phyloP scores from a whole-genome alignment of 805 yeast genomes.

The Brettanomyces nanus region DNA sequence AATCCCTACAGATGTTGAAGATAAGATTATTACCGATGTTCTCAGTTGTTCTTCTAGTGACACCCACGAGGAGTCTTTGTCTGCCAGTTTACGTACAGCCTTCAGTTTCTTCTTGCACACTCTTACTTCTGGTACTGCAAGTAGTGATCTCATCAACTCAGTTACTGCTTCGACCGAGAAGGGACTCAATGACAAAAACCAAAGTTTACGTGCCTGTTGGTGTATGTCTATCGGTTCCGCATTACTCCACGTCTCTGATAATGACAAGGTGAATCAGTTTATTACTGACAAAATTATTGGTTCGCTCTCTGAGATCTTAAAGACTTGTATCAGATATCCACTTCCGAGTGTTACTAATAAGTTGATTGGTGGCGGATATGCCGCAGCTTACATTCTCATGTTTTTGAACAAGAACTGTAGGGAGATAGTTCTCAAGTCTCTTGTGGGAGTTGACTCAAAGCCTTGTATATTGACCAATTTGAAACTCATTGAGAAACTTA shows the following conservation, averaged over 20 bases:
- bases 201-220: conserved; percentile 63
- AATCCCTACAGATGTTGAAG: conserved; percentile 2
- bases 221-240: conserved; percentile 37
- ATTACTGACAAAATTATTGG: conserved; percentile 9
- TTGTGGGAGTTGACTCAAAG: conserved; percentile 9
- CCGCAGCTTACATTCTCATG: conserved; percentile 25
- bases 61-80: conserved; percentile 59
- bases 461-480: conserved; percentile 6
- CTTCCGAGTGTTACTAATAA: conserved; percentile 44
- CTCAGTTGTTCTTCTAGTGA: conserved; percentile 59
- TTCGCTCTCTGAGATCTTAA: conserved; percentile 14
- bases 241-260: conserved; percentile 10
- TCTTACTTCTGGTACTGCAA: conserved; percentile 12
- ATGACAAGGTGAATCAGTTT: background rate
- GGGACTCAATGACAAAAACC: conserved; percentile 63
- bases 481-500: conserved; percentile 32
- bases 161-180: conserved; percentile 28
- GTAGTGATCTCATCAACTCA: conserved; percentile 18
- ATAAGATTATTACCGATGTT: conserved; percentile 34
- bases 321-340: conserved; percentile 45
- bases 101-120: conserved; percentile 34
- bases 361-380: conserved; percentile 47
- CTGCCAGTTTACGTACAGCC: conserved; percentile 40
- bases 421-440: conserved; percentile 22
- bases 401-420: conserved; percentile 12